Percentiles rank a stretch among this genome's conserved stretches.
Evolutionary conservation across 148 eudicot species (phyloP).

Genomic region (Agrostemma githago): DNA sequence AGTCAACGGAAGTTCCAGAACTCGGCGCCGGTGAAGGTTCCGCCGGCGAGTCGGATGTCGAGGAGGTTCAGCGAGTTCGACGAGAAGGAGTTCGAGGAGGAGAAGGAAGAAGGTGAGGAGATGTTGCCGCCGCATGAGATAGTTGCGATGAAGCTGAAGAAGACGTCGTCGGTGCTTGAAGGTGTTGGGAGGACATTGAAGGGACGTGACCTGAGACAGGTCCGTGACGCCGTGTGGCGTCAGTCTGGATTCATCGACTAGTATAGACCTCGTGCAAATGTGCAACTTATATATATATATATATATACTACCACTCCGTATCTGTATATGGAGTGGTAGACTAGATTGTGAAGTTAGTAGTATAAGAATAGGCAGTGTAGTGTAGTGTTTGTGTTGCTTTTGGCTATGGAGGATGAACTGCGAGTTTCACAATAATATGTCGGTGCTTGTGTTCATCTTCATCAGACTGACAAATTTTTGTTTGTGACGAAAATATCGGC

Average conservation of each 20-base stretch:
- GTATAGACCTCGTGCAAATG: too few relatives aligned
- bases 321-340: too few relatives aligned
- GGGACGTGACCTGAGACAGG: conserved; percentile 68
- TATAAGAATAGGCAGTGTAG: too few relatives aligned
- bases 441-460: too few relatives aligned
- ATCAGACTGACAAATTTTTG: too few relatives aligned
- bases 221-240: conserved; percentile 61
- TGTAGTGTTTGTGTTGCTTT: too few relatives aligned
- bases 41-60: conserved; percentile 30
- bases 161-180: conserved; percentile 64
- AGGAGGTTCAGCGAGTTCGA: conserved; percentile 20
- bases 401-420: too few relatives aligned
- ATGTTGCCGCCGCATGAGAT: conserved; percentile 82
- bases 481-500: too few relatives aligned
- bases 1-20: conserved; percentile 30
- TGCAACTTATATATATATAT: too few relatives aligned
- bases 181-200: conserved; percentile 72
- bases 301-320: too few relatives aligned
- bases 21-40: conserved; percentile 60
- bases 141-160: conserved; percentile 48
- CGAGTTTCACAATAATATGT: too few relatives aligned
- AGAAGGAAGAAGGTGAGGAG: conserved; percentile 51
- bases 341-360: too few relatives aligned
- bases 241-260: conserved; percentile 64
- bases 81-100: conserved; percentile 13